phyloP scores from a whole-genome alignment of 257 asterid species.

The Leptodermis oblonga region DNA sequence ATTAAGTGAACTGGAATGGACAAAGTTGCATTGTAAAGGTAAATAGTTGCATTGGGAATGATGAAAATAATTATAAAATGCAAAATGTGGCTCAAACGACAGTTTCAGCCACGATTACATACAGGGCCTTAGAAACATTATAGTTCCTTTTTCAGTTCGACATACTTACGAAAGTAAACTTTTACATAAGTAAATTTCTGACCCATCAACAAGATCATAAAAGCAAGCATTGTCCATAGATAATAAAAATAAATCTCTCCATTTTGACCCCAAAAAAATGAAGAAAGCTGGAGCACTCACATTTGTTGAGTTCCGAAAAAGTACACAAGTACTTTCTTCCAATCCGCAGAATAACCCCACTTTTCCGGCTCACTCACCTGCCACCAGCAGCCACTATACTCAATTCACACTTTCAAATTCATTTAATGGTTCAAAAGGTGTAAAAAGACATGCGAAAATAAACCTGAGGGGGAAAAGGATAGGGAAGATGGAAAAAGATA shows the following conservation, averaged over 20 bases:
- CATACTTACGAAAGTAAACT: background rate
- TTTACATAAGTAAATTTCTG: too few species aligned
- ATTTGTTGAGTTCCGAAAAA: constrained; percentile 86
- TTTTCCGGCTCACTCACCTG: constrained; percentile 89
- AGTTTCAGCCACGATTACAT: too few species aligned
- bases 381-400: constrained; percentile 21
- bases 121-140: background rate
- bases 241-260: background rate
- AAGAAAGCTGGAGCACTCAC: constrained; percentile 43
- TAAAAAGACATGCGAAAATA: background rate
- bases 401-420: constrained; percentile 8
- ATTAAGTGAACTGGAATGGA: too few species aligned
- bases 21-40: too few species aligned
- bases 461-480: background rate
- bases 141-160: background rate
- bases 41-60: too few species aligned
- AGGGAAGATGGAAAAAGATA: background rate
- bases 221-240: background rate
- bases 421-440: background rate
- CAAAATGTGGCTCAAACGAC: too few species aligned
- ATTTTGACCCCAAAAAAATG: background rate
- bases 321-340: constrained; percentile 74
- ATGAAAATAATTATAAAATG: too few species aligned
- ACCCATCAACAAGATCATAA: background rate
- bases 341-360: constrained; percentile 74